A percentile compares a stretch with the other conserved stretches of the same genome.
These are phyloP conservation scores for Moniliophthora roreri DNA, from an alignment of 1,284 basidiomycete genomes.

Conservation along the genomic window DNA sequence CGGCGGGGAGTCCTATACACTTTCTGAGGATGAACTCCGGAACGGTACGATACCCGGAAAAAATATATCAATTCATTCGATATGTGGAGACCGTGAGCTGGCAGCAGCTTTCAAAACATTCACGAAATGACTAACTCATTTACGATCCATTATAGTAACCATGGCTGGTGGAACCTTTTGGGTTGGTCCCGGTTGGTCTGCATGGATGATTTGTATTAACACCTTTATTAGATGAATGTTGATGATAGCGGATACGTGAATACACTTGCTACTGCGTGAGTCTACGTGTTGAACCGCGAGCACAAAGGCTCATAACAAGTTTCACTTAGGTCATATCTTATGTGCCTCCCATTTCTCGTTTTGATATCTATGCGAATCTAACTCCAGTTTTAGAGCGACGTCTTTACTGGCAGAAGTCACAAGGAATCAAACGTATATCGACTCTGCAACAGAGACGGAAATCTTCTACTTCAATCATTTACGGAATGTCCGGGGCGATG, in stretches of 20 bases:
- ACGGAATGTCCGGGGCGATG: constrained; percentile 5
- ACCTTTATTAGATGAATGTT: neutral
- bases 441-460: neutral
- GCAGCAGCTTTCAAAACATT: neutral
- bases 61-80: neutral
- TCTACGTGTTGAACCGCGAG: neutral
- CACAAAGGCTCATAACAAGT: neutral
- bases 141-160: constrained; percentile 2
- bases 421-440: neutral
- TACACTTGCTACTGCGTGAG: too few species aligned
- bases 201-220: neutral
- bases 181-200: neutral
- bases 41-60: neutral
- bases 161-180: constrained; percentile 11
- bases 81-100: neutral
- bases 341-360: neutral
- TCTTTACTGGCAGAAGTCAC: neutral
- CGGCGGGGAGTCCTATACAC: neutral
- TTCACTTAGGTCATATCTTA: neutral
- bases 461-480: constrained; percentile 5
- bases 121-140: too few species aligned
- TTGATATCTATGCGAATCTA: neutral
- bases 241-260: neutral
- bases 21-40: neutral
- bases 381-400: neutral